phyloP scores from a whole-genome alignment of 176 grass and related monocot species.

The Oryza glaberrima region DNA sequence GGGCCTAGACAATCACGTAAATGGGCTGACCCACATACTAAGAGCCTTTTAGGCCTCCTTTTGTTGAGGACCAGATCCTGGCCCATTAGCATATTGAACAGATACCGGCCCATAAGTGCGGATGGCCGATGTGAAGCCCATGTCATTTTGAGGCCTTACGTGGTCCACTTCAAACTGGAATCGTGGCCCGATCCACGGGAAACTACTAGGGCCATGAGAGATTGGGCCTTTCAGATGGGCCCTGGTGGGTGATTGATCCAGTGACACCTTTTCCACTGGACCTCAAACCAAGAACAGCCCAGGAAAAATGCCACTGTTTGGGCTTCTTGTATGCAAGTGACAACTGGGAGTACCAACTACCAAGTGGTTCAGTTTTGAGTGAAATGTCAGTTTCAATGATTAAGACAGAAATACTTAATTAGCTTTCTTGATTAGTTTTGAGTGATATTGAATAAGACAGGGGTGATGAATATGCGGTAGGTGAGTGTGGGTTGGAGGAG shows the following conservation, averaged over 20 bases:
- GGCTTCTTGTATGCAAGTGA: background rate
- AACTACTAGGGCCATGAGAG: background rate
- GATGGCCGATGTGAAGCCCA: background rate
- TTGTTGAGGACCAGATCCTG: background rate
- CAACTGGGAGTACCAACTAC: no score
- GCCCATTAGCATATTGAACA: background rate
- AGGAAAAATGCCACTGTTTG: background rate
- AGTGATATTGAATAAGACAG: background rate
- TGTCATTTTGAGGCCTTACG: no score
- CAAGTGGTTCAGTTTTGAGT: background rate
- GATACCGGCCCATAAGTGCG: background rate
- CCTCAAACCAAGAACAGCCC: background rate
- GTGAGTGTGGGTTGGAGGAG: conserved; percentile 27
- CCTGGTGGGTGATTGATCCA: background rate
- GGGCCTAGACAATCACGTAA: background rate
- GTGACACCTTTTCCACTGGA: no score
- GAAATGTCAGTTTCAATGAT: background rate
- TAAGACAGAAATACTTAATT: background rate
- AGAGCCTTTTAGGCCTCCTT: background rate
- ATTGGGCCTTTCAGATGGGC: background rate
- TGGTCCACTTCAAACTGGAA: no score
- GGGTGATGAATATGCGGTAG: background rate
- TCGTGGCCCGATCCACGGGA: no score
- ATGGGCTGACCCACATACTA: background rate
- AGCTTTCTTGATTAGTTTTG: background rate